Conservation (phyloP, 192 early-diverging fungal species). For the Coemansia furcata region DNA sequence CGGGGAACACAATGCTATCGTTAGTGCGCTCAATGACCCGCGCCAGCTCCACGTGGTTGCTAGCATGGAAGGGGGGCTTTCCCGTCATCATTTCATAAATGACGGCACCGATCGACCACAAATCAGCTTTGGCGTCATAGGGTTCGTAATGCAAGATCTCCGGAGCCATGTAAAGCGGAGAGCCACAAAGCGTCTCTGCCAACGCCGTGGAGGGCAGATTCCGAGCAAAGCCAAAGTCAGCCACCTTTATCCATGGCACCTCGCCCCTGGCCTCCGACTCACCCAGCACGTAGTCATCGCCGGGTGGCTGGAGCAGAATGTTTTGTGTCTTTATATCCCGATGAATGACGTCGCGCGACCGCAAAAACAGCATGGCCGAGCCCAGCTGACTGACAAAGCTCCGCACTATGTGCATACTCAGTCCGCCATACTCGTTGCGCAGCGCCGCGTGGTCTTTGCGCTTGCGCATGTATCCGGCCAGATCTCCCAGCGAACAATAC, state of each 20-base stretch:
- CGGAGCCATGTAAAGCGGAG: constrained; percentile 94
- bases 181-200: constrained; percentile 95
- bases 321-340: constrained; percentile 98
- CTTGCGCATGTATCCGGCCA: constrained; percentile 84
- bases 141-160: constrained; percentile 87
- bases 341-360: constrained; percentile 87
- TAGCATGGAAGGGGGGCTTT: constrained; percentile 86
- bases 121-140: constrained; percentile 92
- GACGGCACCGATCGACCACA: constrained; percentile 96
- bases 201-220: constrained; percentile 78
- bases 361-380: constrained; percentile 84
- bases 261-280: constrained; percentile 39
- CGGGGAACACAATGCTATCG: constrained; percentile 87
- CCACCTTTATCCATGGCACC: constrained; percentile 81
- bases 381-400: constrained; percentile 79
- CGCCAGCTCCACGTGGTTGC: constrained; percentile 91
- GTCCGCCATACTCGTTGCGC: constrained; percentile 68
- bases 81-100: constrained; percentile 93
- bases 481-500: constrained; percentile 93
- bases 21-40: constrained; percentile 84
- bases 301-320: constrained; percentile 70
- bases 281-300: constrained; percentile 37
- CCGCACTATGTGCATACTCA: constrained; percentile 76
- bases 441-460: constrained; percentile 53
- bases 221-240: constrained; percentile 98